A percentile compares a stretch with the other conserved stretches of the same genome.
Conservation (phyloP, 805 yeast species). For the Candida gorgasii region DNA sequence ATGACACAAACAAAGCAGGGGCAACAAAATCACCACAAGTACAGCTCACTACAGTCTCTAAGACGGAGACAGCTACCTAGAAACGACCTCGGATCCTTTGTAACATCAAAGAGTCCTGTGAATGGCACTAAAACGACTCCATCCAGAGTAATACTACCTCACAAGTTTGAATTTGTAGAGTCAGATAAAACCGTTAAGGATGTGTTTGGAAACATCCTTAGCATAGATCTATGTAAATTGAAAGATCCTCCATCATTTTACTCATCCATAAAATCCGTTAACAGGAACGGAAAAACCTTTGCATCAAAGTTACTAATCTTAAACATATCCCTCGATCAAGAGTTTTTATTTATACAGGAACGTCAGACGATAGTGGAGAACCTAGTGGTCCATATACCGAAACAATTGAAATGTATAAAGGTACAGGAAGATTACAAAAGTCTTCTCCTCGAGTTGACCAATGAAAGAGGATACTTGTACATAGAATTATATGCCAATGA, state of each 20-base stretch:
- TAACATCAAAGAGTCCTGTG: no score
- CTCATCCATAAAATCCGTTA: background rate
- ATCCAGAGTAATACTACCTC: constrained; percentile 1
- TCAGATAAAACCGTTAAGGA: constrained; percentile 5
- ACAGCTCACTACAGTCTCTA: background rate
- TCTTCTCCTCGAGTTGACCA: constrained; percentile 6
- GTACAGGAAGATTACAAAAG: background rate
- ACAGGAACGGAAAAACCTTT: constrained; percentile 6
- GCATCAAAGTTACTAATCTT: background rate
- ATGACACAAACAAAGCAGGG: background rate
- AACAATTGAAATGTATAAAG: constrained; percentile 2
- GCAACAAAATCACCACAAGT: background rate
- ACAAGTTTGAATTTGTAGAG: constrained; percentile 2
- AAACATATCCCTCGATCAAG: constrained; percentile 6
- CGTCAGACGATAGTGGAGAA: constrained; percentile 3
- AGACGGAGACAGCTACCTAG: background rate
- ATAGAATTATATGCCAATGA: constrained; percentile 1
- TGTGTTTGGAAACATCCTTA: constrained; percentile 7
- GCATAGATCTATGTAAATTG: constrained; percentile 3
- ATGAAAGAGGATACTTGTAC: constrained; percentile 10
- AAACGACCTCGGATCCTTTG: constrained; percentile 1
- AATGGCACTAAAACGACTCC: no score
- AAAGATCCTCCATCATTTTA: background rate
- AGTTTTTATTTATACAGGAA: constrained; percentile 8
- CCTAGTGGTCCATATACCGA: constrained; percentile 7